Conservation (phyloP, 2,329 filamentous ascomycete species). For the Xylariomycetidae sp. region DNA sequence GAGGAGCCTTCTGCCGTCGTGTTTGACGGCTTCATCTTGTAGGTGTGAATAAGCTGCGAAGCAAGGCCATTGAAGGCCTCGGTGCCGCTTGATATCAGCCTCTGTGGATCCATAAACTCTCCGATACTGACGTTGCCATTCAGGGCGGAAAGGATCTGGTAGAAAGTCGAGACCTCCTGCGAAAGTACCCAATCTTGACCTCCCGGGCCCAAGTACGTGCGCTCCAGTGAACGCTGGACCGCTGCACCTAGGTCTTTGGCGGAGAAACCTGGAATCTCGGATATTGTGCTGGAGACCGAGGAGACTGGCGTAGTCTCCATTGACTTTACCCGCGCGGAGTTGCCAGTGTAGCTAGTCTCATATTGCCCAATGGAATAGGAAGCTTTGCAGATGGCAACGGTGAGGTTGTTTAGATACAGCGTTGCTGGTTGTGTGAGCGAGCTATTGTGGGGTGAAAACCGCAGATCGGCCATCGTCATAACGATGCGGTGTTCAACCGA, state of each 20-base stretch:
- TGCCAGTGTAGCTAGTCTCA: conserved; percentile 6
- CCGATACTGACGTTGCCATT: conserved; percentile 8
- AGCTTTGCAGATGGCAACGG: conserved; percentile 8
- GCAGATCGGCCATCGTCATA: conserved; percentile 10
- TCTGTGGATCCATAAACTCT: conserved; percentile 6
- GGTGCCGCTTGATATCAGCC: conserved; percentile 5
- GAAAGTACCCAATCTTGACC: conserved; percentile 9
- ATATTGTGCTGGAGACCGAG: conserved; percentile 1
- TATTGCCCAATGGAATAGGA: conserved; percentile 7
- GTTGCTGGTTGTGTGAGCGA: not conserved
- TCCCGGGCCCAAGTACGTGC: conserved; percentile 8
- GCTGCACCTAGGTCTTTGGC: conserved; percentile 7
- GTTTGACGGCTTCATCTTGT: conserved; percentile 10
- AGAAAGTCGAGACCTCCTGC: conserved; percentile 8
- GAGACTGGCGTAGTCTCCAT: conserved; percentile 4
- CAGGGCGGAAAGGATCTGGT: conserved; percentile 10
- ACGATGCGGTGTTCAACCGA: conserved; percentile 6
- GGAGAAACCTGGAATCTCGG: conserved; percentile 8
- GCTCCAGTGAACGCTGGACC: conserved; percentile 6
- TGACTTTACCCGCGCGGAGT: not conserved
- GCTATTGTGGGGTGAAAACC: conserved; percentile 1
- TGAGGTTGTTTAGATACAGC: conserved; percentile 7
- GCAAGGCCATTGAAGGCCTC: conserved; percentile 8
- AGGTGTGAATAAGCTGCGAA: conserved; percentile 6
- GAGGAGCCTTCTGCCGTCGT: conserved; percentile 3